Evolutionary conservation across 1,284 basidiomycete species (phyloP).

Genomic region (Cryptococcus floricola): DNA sequence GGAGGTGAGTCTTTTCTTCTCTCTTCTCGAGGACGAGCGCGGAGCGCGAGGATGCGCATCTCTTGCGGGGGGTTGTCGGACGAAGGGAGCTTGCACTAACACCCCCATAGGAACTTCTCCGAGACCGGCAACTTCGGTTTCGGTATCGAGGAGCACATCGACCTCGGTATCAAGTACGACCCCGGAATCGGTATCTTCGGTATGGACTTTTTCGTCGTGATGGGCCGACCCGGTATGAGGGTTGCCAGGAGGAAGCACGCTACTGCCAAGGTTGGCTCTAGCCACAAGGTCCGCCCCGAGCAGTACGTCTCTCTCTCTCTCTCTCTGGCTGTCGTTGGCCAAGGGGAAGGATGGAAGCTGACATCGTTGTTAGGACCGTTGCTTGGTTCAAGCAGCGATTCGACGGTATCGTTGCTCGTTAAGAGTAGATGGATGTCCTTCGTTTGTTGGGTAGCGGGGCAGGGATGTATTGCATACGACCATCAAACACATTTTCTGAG

Average conservation of each 20-base stretch:
- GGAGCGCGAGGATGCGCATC: background rate
- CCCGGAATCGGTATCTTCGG: conserved; percentile 96
- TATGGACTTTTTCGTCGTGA: conserved; percentile 97
- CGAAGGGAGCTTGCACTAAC: background rate
- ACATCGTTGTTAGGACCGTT: conserved; percentile 58
- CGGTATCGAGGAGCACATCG: conserved; percentile 98
- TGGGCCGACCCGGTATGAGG: conserved; percentile 92
- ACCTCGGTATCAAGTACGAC: conserved; percentile 96
- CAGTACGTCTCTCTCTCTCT: conserved; percentile 51
- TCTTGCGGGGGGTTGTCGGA: background rate
- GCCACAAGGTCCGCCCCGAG: conserved; percentile 85
- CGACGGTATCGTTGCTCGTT: conserved; percentile 79
- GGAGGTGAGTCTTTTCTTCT: conserved; percentile 35
- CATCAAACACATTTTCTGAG: background rate
- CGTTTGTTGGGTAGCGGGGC: background rate
- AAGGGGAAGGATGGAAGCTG: conserved; percentile 30
- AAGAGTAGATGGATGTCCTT: conserved; percentile 6
- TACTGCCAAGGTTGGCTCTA: conserved; percentile 78
- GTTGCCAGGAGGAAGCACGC: conserved; percentile 89
- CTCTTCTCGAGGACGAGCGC: background rate
- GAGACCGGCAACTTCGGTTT: conserved; percentile 98
- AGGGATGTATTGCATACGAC: conserved; percentile 9
- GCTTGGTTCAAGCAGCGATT: conserved; percentile 99
- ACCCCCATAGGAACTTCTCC: conserved; percentile 81
- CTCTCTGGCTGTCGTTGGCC: background rate